Evolutionary conservation across 2,329 filamentous ascomycete genomes (phyloP).

Genomic region (Nemania serpens): DNA sequence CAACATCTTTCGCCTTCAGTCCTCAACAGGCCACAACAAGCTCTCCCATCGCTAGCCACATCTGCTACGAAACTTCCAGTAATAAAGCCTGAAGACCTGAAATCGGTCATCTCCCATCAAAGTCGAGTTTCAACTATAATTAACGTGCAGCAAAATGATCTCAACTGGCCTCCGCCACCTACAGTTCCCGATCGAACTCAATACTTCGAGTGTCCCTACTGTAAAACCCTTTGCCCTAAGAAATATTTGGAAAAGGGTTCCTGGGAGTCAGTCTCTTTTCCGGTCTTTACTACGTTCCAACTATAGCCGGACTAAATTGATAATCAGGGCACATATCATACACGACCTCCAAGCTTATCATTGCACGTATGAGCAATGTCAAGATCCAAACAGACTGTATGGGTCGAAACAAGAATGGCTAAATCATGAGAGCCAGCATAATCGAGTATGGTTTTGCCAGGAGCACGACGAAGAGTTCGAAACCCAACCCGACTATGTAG

Average conservation of each 20-base stretch:
- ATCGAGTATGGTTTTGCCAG: constrained; percentile 24
- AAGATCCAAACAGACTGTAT: constrained; percentile 25
- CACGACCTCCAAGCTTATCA: constrained; percentile 30
- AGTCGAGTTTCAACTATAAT: not conserved
- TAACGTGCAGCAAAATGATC: not conserved
- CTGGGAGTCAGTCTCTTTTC: not conserved
- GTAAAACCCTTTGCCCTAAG: not conserved
- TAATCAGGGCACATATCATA: constrained; percentile 6
- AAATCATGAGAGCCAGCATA: constrained; percentile 30
- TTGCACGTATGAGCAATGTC: constrained; percentile 29
- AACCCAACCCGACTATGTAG: constrained; percentile 3
- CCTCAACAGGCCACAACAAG: not conserved
- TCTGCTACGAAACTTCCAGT: not conserved
- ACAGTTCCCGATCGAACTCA: too few species aligned
- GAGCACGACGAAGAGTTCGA: constrained; percentile 24
- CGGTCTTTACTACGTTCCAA: not conserved
- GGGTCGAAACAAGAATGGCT: constrained; percentile 27
- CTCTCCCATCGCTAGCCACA: not conserved
- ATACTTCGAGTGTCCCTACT: constrained; percentile 12
- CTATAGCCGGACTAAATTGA: not conserved
- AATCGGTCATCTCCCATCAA: constrained; percentile 6
- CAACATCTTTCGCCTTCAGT: not conserved
- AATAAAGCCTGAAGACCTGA: not conserved
- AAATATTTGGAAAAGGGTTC: constrained; percentile 13
- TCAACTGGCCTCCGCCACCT: constrained; percentile 3